Evolutionary conservation across 345 rosid genomes (phyloP).

Genomic region (Excoecaria cochinchinensis): DNA sequence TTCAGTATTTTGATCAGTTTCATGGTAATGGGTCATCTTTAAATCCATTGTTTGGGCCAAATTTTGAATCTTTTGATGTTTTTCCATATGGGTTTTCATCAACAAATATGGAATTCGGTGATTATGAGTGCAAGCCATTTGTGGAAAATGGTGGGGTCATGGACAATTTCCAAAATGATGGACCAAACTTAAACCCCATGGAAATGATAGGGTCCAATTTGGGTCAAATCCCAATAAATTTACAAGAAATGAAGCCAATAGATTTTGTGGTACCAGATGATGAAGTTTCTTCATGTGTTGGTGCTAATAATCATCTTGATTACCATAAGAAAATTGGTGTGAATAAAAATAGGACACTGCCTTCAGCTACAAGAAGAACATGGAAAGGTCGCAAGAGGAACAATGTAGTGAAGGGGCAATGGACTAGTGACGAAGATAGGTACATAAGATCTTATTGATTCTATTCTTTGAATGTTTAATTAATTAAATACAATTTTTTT

Average conservation of each 20-base stretch:
- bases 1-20: slow-evolving; percentile 46
- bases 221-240: slow-evolving; percentile 33
- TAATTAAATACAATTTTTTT: neutral
- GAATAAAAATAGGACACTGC: slow-evolving; percentile 31
- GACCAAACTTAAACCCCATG: neutral
- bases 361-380: slow-evolving; percentile 34
- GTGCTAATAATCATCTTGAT: slow-evolving; percentile 29
- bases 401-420: slow-evolving; percentile 82
- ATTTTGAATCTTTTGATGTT: slow-evolving; percentile 48
- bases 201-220: slow-evolving; percentile 37
- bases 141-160: slow-evolving; percentile 31
- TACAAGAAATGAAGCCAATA: slow-evolving; percentile 43
- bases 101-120: slow-evolving; percentile 39
- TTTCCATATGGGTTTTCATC: slow-evolving; percentile 37
- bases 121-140: slow-evolving; percentile 57
- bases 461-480: neutral
- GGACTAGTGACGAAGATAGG: slow-evolving; percentile 93
- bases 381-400: slow-evolving; percentile 54
- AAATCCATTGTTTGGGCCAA: slow-evolving; percentile 35
- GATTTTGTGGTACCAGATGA: slow-evolving; percentile 53
- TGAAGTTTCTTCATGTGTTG: slow-evolving; percentile 62
- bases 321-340: slow-evolving; percentile 31
- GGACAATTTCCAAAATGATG: slow-evolving; percentile 48
- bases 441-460: slow-evolving; percentile 11
- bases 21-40: slow-evolving; percentile 44